phyloP scores from a whole-genome alignment of 2,329 filamentous ascomycete genomes.

The Ceratocystis albifundus region DNA sequence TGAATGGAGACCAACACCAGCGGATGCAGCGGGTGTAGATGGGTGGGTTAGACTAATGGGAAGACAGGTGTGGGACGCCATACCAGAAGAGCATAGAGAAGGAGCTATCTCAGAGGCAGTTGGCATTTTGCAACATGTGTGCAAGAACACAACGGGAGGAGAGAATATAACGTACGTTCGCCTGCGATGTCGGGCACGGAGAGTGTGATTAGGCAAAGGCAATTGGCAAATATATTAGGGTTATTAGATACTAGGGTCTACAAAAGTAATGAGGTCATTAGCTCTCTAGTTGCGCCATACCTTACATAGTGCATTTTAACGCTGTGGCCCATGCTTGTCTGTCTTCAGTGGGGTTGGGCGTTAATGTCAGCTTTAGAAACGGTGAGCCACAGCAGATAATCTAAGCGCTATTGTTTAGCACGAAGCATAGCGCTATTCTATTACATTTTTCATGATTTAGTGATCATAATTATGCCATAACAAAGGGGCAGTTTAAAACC shows the following conservation, averaged over 20 bases:
- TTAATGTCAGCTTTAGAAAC: conserved; percentile 6
- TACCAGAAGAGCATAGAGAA: conserved; percentile 40
- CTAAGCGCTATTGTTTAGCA: not conserved
- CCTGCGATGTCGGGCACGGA: conserved; percentile 39
- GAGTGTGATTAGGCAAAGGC: conserved; percentile 30
- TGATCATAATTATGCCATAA: not conserved
- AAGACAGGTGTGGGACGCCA: conserved; percentile 43
- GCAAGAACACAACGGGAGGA: conserved; percentile 37
- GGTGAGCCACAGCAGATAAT: not conserved
- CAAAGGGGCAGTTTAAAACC: not conserved
- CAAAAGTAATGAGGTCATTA: no score
- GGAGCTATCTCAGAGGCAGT: conserved; percentile 43
- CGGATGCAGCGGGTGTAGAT: conserved; percentile 48
- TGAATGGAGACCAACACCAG: conserved; percentile 53
- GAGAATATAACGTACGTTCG: conserved; percentile 46
- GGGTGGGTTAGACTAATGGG: conserved; percentile 58
- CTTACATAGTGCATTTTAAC: no score
- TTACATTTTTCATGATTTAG: not conserved
- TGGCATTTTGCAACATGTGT: conserved; percentile 44
- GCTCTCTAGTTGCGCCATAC: no score
- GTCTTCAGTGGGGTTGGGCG: not conserved
- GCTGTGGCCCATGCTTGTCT: not conserved
- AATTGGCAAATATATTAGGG: not conserved
- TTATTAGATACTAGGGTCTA: no score
- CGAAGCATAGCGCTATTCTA: not conserved